phyloP scores from a whole-genome alignment of 176 grass and related monocot species.

The Tillandsia fasciculata region DNA sequence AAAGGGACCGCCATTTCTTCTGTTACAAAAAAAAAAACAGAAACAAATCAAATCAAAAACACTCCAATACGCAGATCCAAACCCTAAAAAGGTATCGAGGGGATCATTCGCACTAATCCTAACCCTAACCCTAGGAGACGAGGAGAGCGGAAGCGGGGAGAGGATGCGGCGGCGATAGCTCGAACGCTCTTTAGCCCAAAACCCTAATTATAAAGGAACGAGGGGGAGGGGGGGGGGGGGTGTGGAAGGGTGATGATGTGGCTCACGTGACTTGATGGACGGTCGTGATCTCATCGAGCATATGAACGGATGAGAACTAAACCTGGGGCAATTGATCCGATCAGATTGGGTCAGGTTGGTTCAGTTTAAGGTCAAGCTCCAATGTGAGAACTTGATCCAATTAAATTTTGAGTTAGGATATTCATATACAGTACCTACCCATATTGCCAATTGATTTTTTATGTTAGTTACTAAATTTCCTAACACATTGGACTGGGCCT shows the following conservation, averaged over 20 bases:
- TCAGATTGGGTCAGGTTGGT: too few species aligned
- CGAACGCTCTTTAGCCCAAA: not conserved
- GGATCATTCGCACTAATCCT: too few species aligned
- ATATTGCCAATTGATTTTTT: too few species aligned
- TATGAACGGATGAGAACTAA: too few species aligned
- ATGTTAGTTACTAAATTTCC: too few species aligned
- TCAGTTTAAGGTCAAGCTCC: too few species aligned
- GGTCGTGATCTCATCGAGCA: not conserved
- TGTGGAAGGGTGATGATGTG: not conserved
- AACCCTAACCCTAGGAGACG: not conserved
- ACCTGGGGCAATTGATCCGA: too few species aligned
- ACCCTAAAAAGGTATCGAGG: not conserved
- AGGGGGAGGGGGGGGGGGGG: too few species aligned
- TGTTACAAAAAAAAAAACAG: not conserved
- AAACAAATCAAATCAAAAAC: not conserved
- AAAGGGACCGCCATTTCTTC: slow-evolving; percentile 59
- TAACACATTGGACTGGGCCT: too few species aligned
- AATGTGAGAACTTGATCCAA: too few species aligned
- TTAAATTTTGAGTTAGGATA: too few species aligned
- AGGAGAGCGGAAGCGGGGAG: not conserved
- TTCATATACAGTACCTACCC: too few species aligned
- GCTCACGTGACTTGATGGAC: not conserved
- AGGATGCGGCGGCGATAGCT: not conserved
- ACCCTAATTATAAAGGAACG: not conserved
- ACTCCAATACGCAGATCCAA: not conserved